A percentile compares a stretch with the other conserved stretches of the same genome.
phyloP scores from a whole-genome alignment of 2,329 filamentous ascomycete species.

The Penicillium sp. region DNA sequence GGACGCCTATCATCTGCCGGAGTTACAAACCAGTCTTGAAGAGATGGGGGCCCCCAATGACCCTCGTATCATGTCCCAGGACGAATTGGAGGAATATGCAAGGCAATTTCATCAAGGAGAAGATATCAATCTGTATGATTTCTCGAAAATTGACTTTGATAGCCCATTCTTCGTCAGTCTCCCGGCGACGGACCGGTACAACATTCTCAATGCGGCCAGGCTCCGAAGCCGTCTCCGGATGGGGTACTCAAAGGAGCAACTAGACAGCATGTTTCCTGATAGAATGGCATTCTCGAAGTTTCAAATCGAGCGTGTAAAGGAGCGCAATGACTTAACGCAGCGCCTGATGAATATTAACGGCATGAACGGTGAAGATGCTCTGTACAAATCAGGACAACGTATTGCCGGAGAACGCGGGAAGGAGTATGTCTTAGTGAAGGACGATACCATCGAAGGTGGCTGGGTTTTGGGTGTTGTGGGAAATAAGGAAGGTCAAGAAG shows the following conservation, averaged over 20 bases:
- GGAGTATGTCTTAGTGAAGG: constrained; percentile 93
- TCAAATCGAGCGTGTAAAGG: constrained; percentile 85
- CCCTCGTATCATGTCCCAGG: constrained; percentile 88
- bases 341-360: constrained; percentile 88
- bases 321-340: constrained; percentile 90
- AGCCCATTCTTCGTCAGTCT: constrained; percentile 89
- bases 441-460: constrained; percentile 89
- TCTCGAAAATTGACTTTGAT: constrained; percentile 97
- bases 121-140: constrained; percentile 82
- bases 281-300: constrained; percentile 95
- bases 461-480: constrained; percentile 93
- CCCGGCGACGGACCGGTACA: constrained; percentile 84
- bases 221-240: constrained; percentile 81
- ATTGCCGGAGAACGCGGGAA: constrained; percentile 67
- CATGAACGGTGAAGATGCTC: constrained; percentile 70
- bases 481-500: constrained; percentile 66
- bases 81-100: constrained; percentile 89
- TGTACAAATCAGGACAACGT: constrained; percentile 51
- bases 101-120: constrained; percentile 84
- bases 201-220: constrained; percentile 89
- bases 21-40: constrained; percentile 66
- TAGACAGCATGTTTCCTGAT: constrained; percentile 94
- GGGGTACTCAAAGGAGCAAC: constrained; percentile 91
- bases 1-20: constrained; percentile 90
- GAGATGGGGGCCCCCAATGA: constrained; percentile 86